Percentiles rank a stretch among this genome's conserved stretches.
Evolutionary conservation across 345 rosid genomes (phyloP).

Genomic region (Citrus unshiu): DNA sequence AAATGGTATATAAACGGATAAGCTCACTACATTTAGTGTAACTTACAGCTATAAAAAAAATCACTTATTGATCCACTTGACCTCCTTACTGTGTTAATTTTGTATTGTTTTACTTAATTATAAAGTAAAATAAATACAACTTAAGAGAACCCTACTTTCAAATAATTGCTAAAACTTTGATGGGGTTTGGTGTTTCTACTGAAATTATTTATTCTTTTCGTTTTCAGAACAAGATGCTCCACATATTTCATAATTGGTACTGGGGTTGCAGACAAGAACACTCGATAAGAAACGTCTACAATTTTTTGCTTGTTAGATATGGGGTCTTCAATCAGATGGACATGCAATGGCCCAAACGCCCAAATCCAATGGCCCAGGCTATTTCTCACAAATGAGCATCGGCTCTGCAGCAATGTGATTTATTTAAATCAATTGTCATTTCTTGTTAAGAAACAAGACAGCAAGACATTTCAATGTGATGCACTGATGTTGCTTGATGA

Average conservation of each 20-base stretch:
- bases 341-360: neutral
- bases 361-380: neutral
- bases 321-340: neutral
- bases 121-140: too few species aligned
- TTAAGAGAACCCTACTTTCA: too few species aligned
- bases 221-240: neutral
- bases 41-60: too few species aligned
- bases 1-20: too few species aligned
- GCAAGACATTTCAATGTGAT: neutral
- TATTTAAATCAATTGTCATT: neutral
- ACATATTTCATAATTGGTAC: neutral
- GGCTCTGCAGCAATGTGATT: neutral
- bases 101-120: too few species aligned
- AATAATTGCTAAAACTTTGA: neutral
- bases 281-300: neutral
- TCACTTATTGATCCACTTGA: too few species aligned
- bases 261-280: neutral
- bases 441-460: neutral
- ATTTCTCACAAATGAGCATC: neutral
- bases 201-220: neutral
- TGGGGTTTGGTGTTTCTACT: neutral
- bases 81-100: too few species aligned
- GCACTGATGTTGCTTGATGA: neutral
- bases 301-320: neutral
- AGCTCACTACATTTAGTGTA: too few species aligned